Evolutionary conservation across 1,139 yeast species (phyloP), one percentile per base, ranked within the genome.

Genomic region (Magnusiomyces paraingens): DNA sequence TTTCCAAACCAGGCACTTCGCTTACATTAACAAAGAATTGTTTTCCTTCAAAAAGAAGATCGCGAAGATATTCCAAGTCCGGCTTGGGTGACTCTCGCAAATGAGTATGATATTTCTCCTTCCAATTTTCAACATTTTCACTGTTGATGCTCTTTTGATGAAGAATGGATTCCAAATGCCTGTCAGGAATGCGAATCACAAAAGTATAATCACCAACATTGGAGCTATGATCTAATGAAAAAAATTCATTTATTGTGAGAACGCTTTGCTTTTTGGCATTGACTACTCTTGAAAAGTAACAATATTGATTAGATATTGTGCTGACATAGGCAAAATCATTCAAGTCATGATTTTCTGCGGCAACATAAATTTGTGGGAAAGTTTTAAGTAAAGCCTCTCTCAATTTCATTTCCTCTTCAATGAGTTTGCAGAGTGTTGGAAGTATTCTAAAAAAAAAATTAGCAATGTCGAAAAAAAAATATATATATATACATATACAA

Each of bases 31-130:
- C 65, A 48, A 74, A 70, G 1, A 82, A 74, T 50, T 75, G 70
- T 57, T 83, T 85, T 3, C 87, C 86, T 54, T 84, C 90, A 8
- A 64, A 60, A 2, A 79, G 68, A 18, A 84, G 62, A 0, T 71
- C 57, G 55, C 73, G 76, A 57, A 82, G 72, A 1, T 71, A 62
- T 53, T 78, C 75, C 50, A 83, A 69, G 1, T 80, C 62, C 1
- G 86, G 79, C 18, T 75, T 76, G 6, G 74, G 71, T 48, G 73
- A 70, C 1, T 71, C 70, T 0, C 64, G 59, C 66, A 83, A 68
- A 8, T 75, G 55, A 1, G 67, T 67, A 47, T 76, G 73, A 60
- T 79, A 78, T 51, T 73, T 74, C 6, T 62, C 59, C 38, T 76
- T 62, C 93, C 94, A 86, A 40, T 72, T 70, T 35, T 21, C 20